Conservation (phyloP, 1,284 basidiomycete genomes). For the Ganoderma resinaceum region DNA sequence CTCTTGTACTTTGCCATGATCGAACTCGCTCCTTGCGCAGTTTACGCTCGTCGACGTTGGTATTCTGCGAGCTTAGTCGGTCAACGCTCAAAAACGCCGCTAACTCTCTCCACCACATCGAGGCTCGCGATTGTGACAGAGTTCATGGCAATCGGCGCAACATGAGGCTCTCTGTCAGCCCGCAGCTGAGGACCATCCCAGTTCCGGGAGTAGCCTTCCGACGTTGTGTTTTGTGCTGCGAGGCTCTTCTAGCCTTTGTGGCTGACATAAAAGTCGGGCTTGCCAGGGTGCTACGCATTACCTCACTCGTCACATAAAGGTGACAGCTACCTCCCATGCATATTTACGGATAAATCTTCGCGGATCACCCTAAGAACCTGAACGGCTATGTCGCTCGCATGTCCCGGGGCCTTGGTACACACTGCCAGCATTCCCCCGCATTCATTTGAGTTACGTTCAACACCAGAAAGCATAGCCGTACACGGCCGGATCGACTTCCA, state of each 20-base stretch:
- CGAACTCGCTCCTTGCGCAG: not conserved
- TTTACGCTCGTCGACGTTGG: not conserved
- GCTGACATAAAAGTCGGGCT: not conserved
- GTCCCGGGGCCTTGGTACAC: not conserved
- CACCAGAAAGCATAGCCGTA: not conserved
- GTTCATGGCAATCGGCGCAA: conserved; percentile 1
- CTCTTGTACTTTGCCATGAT: not conserved
- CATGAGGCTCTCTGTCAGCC: not conserved
- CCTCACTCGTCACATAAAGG: not conserved
- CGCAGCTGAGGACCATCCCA: not conserved
- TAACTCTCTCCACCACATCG: not conserved
- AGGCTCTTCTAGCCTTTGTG: not conserved
- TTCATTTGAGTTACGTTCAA: not conserved
- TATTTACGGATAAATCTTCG: not conserved
- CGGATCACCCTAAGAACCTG: not conserved
- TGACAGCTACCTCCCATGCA: not conserved
- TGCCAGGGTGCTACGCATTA: not conserved
- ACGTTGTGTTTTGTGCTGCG: not conserved
- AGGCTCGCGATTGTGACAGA: not conserved
- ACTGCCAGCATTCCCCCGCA: not conserved
- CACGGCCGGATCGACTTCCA: not conserved
- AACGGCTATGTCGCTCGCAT: not conserved
- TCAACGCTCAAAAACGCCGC: not conserved
- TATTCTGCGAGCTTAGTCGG: not conserved
- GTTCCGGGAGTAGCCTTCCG: not conserved